Base-by-base conservation (phyloP, 306 rosid genomes). In the Castanopsis chinensis region DNA sequence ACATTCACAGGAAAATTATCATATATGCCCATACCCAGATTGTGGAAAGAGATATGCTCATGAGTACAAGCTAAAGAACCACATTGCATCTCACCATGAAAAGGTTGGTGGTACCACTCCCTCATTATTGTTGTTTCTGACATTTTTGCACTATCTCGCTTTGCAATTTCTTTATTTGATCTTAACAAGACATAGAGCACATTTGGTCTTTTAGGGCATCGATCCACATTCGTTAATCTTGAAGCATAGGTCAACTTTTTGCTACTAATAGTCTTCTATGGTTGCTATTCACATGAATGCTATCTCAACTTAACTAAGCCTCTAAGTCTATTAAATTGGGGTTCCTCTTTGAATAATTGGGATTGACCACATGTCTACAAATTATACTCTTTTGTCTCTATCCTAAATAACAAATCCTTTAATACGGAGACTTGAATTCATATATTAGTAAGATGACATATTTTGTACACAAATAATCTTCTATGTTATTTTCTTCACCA, bases 31-130 rank as follows among this genome's bases (percentile, higher is more conserved):
- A 11, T 95, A 90, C 83, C 88, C 86, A 1, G 98, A 92, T 65
- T 95, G 99, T 84, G 97, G 98, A 81, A 96, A 93, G 97, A 90
- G 98, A 96, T 96, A 89, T 52, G 97, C 98, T 41, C 98, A 96
- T 7, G 98, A 96, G 79, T 96, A 96, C 90, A 96, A 96, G 87
- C 91, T 96, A n/a, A 96, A 90, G 90, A 96, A 96, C 86, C 98
- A 96, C 76, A 85, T 96, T 80, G 61, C 89, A 3, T 83, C 97
- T 75, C 98, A 96, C 82, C 99, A 96, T 68, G 98, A 96, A 89
- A 96, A 93, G 97, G 99, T 95, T 81, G 70, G 80, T 81, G 70
- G 79, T 71, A 49, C 71, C 32, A 64, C 35, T 80, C 51, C 53
- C 59, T 60, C 18, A 5, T 19, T 63, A 30, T 58, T 75, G 1